Percentiles rank a stretch among this genome's conserved stretches.
phyloP scores from a whole-genome alignment of 768 basidiomycete species.

The Wakefieldia striispora region DNA sequence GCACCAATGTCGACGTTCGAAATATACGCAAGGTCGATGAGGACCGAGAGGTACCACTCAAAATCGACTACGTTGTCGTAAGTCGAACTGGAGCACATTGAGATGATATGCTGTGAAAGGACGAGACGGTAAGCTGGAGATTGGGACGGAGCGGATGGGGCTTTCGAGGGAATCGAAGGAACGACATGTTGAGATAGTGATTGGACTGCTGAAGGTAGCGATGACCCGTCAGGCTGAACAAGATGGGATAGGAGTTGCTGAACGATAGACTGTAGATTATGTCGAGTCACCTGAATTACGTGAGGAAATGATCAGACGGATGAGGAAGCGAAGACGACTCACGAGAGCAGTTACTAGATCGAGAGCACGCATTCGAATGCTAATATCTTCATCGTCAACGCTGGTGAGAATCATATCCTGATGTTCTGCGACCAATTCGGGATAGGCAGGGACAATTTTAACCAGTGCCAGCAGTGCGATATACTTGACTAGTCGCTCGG shows the following conservation, averaged over 20 bases:
- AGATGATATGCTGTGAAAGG: constrained; percentile 78
- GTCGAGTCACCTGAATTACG: constrained; percentile 62
- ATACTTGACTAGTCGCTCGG: constrained; percentile 77
- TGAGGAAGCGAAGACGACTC: constrained; percentile 15
- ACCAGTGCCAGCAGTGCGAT: constrained; percentile 93
- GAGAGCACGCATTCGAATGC: constrained; percentile 93
- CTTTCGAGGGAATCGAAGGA: constrained; percentile 36
- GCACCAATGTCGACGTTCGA: constrained; percentile 76
- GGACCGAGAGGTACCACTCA: constrained; percentile 96
- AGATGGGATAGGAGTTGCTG: constrained; percentile 89
- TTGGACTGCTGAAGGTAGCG: constrained; percentile 56
- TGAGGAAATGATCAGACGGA: neutral
- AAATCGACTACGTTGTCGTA: constrained; percentile 91
- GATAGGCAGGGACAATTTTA: constrained; percentile 92
- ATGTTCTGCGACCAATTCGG: constrained; percentile 86
- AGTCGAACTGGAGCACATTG: constrained; percentile 78
- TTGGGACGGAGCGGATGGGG: constrained; percentile 53
- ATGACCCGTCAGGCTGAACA: constrained; percentile 53
- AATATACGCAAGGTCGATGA: constrained; percentile 88
- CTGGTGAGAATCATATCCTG: constrained; percentile 89
- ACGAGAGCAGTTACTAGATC: constrained; percentile 95
- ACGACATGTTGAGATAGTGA: constrained; percentile 52
- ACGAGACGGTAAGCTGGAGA: constrained; percentile 85
- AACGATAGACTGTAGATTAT: constrained; percentile 86
- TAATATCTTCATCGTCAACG: constrained; percentile 90